Base-by-base conservation (phyloP, 2,329 filamentous ascomycete species). In the Xylariaceae sp. region DNA sequence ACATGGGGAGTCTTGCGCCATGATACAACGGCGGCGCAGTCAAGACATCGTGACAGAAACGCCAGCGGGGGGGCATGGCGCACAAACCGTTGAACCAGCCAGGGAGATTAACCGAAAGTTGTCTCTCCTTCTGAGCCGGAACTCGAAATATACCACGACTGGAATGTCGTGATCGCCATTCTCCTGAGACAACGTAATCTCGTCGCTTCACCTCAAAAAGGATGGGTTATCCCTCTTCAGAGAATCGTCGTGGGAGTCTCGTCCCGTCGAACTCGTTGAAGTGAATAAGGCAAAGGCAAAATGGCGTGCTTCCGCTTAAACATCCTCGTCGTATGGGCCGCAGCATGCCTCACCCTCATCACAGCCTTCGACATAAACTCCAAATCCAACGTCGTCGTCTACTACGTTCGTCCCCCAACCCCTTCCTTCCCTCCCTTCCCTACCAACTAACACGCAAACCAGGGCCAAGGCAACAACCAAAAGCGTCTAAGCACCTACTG, bases 381-480 rank as follows among this genome's bases (percentile, higher is more conserved):
- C 0, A 73, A 73, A 55, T 68, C 67, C 45, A 78, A 78, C 59
- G 68, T 77, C 17, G 75, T 69, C 3, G 69, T 77, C 9, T 78
- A 78, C 63, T 78, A 73, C 64, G 76, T 77, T 69, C 54, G 57
- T 56, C n/a, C 9, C 23, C 23, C 23, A 30, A 30, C 4, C 23
- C 23, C 23, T 4, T 30, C 23, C 23, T 30, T 30, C 4, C 5
- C 23, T 30, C 4, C 5, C 23, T 30, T 5, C 2, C 23, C 23
- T 3, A n/a, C 47, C 2, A 7, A 13, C 47, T 49, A 15, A 51
- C 49, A 55, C 10, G 2, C 37, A 39, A 9, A 42, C 11, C 37
- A 78, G 75, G 75, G 76, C 44, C 70, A 74, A 69, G 76, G 75
- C 50, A 64, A 70, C 1, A 68, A 71, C 56, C 74, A 77, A 62